A percentile compares a stretch with the other conserved stretches of the same genome.
phyloP scores from a whole-genome alignment of 495 filamentous ascomycete species.

The Stereocaulon alpinum region DNA sequence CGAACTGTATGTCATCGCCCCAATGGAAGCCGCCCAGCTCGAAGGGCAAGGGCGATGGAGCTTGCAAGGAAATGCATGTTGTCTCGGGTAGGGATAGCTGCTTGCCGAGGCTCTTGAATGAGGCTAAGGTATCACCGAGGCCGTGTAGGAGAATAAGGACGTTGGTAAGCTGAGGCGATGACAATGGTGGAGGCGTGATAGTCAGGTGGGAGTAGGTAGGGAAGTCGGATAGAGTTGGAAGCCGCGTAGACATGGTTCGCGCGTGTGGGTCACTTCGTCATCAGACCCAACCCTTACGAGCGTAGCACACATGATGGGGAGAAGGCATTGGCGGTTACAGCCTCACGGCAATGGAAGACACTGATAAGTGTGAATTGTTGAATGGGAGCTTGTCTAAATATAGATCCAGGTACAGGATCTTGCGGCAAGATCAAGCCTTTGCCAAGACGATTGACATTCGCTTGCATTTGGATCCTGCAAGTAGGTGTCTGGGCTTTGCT shows the following conservation, averaged over 20 bases:
- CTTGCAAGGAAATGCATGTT: conserved; percentile 63
- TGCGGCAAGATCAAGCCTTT: background rate
- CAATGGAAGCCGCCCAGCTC: conserved; percentile 75
- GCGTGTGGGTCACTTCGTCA: background rate
- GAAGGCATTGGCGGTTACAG: background rate
- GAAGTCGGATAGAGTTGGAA: conserved; percentile 41
- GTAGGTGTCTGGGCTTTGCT: background rate
- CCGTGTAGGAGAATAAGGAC: conserved; percentile 86
- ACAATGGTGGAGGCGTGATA: conserved; percentile 33
- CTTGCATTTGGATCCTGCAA: background rate
- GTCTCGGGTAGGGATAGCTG: conserved; percentile 75
- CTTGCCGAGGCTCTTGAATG: conserved; percentile 63
- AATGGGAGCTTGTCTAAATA: background rate
- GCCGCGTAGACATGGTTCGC: conserved; percentile 29
- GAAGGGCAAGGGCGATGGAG: conserved; percentile 61
- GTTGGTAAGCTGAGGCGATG: conserved; percentile 35
- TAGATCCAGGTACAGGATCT: conserved; percentile 7
- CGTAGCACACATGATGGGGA: background rate
- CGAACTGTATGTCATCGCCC: conserved; percentile 79
- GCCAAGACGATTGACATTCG: background rate
- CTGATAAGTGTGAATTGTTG: no score
- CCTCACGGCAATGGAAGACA: background rate
- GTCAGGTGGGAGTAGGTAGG: conserved; percentile 36
- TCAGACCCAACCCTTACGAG: background rate
- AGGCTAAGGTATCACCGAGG: conserved; percentile 62